phyloP scores from a whole-genome alignment of 768 basidiomycete genomes.

The Hygrocybe punicea region DNA sequence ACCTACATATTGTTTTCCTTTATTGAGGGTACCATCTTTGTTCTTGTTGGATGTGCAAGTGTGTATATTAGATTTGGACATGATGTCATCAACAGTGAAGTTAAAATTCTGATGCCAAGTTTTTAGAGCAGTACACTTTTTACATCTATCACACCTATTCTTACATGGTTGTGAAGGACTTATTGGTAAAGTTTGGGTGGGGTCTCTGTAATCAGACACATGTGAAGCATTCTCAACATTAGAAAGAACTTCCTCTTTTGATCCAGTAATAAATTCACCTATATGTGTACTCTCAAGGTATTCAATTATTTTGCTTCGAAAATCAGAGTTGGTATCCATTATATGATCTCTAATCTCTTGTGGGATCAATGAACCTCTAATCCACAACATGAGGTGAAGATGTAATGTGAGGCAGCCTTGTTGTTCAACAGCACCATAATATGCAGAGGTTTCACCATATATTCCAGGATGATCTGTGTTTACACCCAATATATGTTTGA shows the following conservation, averaged over 20 bases:
- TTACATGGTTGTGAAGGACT: constrained; percentile 20
- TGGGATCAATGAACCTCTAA: constrained; percentile 26
- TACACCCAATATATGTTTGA: constrained; percentile 24
- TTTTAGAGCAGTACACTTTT: constrained; percentile 15
- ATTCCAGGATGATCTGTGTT: constrained; percentile 1
- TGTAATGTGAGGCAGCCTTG: constrained; percentile 21
- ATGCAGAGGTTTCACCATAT: no score
- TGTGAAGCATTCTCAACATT: not conserved
- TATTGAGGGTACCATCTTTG: constrained; percentile 25
- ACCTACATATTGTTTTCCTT: constrained; percentile 10
- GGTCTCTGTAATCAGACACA: constrained; percentile 12
- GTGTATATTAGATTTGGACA: constrained; percentile 2
- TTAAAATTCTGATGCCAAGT: constrained; percentile 15
- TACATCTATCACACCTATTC: constrained; percentile 31
- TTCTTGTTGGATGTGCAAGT: constrained; percentile 15
- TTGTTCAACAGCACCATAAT: no score
- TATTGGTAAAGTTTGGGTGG: constrained; percentile 21
- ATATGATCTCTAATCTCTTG: constrained; percentile 33
- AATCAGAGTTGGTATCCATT: constrained; percentile 17
- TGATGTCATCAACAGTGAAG: constrained; percentile 16
- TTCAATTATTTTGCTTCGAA: constrained; percentile 22
- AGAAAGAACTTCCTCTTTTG: constrained; percentile 13
- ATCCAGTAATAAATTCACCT: constrained; percentile 30
- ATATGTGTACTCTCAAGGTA: constrained; percentile 31
- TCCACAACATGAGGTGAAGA: constrained; percentile 39